phyloP scores from a whole-genome alignment of 495 filamentous ascomycete species.

The Penicillium canescens region DNA sequence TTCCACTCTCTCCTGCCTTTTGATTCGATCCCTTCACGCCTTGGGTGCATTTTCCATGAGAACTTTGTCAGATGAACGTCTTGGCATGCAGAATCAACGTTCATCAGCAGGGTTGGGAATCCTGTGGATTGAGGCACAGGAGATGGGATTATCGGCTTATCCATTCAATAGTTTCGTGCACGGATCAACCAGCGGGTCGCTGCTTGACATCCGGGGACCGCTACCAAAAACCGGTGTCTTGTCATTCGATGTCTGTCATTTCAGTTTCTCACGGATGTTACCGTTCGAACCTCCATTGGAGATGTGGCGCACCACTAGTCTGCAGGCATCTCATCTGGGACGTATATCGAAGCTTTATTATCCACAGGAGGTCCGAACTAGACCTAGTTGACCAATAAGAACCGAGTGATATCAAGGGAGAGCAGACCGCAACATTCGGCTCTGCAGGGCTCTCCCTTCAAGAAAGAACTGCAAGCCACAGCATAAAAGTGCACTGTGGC shows the following conservation, averaged over 20 bases:
- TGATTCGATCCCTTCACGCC: slow-evolving; percentile 15
- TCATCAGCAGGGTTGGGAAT: slow-evolving; percentile 12
- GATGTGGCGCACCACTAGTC: slow-evolving; percentile 7
- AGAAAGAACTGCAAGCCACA: slow-evolving; percentile 22
- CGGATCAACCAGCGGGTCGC: slow-evolving; percentile 15
- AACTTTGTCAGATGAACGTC: slow-evolving; percentile 11
- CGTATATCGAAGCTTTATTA: neutral
- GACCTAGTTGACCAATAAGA: neutral
- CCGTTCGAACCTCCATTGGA: neutral
- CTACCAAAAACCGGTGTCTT: neutral
- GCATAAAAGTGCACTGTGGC: slow-evolving; percentile 23
- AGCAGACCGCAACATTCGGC: slow-evolving; percentile 18
- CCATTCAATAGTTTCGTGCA: slow-evolving; percentile 30
- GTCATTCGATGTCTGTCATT: slow-evolving; percentile 1
- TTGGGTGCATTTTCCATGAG: neutral
- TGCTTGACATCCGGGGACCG: slow-evolving; percentile 5
- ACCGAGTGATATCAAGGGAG: slow-evolving; percentile 3
- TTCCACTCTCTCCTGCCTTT: slow-evolving; percentile 6
- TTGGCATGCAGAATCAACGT: slow-evolving; percentile 26
- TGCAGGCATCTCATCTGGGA: slow-evolving; percentile 6
- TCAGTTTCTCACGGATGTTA: slow-evolving; percentile 13
- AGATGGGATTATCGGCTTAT: neutral
- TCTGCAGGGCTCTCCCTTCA: slow-evolving; percentile 9
- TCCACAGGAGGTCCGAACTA: neutral
- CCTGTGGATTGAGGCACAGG: neutral